These are phyloP conservation scores for Poronia punctata DNA, from an alignment of 495 filamentous ascomycete species.

Conservation along the genomic window DNA sequence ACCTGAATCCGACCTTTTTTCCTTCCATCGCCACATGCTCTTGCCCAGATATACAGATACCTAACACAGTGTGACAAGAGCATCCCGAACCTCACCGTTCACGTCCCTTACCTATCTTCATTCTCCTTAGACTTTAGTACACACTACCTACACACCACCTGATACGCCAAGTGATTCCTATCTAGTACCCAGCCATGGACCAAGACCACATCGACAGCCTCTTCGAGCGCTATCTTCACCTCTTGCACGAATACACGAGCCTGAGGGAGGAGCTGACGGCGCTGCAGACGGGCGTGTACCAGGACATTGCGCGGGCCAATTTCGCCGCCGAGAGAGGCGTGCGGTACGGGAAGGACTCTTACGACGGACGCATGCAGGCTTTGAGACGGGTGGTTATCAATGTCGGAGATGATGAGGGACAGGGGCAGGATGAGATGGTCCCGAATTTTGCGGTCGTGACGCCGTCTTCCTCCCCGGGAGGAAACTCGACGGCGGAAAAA, in stretches of 20 bases:
- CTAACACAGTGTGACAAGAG: too few species aligned
- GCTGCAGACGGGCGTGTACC: slow-evolving; percentile 48
- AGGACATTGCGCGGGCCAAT: slow-evolving; percentile 61
- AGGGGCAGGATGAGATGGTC: not conserved
- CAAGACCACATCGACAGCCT: slow-evolving; percentile 53
- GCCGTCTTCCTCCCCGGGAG: too few species aligned
- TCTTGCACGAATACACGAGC: slow-evolving; percentile 63
- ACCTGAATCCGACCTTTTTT: too few species aligned
- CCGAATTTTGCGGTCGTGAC: too few species aligned
- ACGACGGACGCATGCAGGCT: slow-evolving; percentile 68
- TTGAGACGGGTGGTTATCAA: slow-evolving; percentile 28
- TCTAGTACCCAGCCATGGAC: slow-evolving; percentile 16
- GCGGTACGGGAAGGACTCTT: slow-evolving; percentile 60
- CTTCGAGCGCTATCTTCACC: slow-evolving; percentile 59
- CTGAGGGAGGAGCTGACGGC: slow-evolving; percentile 48
- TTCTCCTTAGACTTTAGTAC: too few species aligned
- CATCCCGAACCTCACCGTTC: too few species aligned
- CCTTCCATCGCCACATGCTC: too few species aligned
- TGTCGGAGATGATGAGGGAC: slow-evolving; percentile 4
- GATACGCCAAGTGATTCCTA: too few species aligned
- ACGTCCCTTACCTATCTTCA: too few species aligned
- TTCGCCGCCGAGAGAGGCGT: slow-evolving; percentile 57
- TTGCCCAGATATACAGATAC: too few species aligned
- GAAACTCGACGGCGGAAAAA: too few species aligned
- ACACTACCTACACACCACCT: too few species aligned